A percentile compares a stretch with the other conserved stretches of the same genome.
Conservation (phyloP, 352 stramenopile species). For the Phytophthora litchii region DNA sequence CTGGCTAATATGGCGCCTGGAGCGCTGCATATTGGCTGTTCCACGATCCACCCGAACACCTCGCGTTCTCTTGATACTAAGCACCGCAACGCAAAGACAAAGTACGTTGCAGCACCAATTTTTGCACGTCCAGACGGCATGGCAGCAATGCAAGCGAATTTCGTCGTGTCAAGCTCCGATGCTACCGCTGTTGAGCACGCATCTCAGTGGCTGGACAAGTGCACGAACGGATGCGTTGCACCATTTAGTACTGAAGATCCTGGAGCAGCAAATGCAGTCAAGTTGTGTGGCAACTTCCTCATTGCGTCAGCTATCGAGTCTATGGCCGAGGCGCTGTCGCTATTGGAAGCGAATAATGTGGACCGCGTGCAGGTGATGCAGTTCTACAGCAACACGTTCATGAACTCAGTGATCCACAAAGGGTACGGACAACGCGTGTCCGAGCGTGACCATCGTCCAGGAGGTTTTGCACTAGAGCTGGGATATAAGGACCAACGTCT, state of each 20-base stretch:
- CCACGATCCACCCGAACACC: constrained; percentile 70
- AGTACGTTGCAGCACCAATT: constrained; percentile 67
- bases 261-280: constrained; percentile 75
- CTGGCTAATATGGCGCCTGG: constrained; percentile 40
- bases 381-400: constrained; percentile 82
- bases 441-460: constrained; percentile 69
- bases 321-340: constrained; percentile 69
- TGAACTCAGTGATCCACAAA: constrained; percentile 84
- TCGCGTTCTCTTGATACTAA: constrained; percentile 46
- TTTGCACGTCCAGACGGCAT: constrained; percentile 79
- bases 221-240: constrained; percentile 49
- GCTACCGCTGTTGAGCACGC: constrained; percentile 39
- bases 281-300: constrained; percentile 84
- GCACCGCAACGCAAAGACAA: constrained; percentile 35
- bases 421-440: constrained; percentile 81
- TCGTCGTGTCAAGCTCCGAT: constrained; percentile 59
- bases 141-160: constrained; percentile 69
- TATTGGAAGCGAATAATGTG: constrained; percentile 74
- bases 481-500: constrained; percentile 79
- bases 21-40: constrained; percentile 71
- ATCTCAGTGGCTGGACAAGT: constrained; percentile 41
- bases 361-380: constrained; percentile 76
- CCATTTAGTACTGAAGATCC: constrained; percentile 60
- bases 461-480: constrained; percentile 76
- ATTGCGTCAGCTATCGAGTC: constrained; percentile 82